phyloP scores from a whole-genome alignment of 352 stramenopile genomes.

The Pythium dissotocum region DNA sequence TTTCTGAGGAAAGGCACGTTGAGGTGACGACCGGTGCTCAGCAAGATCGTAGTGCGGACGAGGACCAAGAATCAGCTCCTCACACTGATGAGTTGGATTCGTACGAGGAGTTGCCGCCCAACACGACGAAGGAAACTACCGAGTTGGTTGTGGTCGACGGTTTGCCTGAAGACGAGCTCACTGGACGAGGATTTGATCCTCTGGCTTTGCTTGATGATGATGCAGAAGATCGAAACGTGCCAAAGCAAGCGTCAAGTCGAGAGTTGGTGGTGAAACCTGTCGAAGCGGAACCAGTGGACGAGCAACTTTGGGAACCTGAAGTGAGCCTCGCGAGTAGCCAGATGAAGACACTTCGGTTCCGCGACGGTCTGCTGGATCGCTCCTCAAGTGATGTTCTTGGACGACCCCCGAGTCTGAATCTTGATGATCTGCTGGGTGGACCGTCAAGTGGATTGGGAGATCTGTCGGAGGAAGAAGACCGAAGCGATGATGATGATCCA shows the following conservation, averaged over 20 bases:
- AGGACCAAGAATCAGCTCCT: not conserved
- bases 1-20: not conserved
- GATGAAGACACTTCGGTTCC: slow-evolving; percentile 21
- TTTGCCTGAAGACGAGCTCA: not conserved
- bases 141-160: not conserved
- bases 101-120: not conserved
- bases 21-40: not conserved
- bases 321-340: not conserved
- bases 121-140: not conserved
- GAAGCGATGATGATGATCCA: not conserved
- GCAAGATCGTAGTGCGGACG: not conserved
- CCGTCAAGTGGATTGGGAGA: not conserved
- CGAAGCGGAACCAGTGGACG: not conserved
- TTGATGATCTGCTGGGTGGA: slow-evolving; percentile 22
- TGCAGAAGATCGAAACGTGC: not conserved
- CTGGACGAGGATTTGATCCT: slow-evolving; percentile 8
- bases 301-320: slow-evolving; percentile 2
- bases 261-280: not conserved
- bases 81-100: not conserved
- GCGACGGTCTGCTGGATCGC: slow-evolving; percentile 19
- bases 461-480: not conserved
- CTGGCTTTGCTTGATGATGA: slow-evolving; percentile 18
- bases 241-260: not conserved
- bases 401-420: slow-evolving; percentile 16
- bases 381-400: slow-evolving; percentile 7